Base-by-base conservation (phyloP, 495 filamentous ascomycete species). In the Cudoniella acicularis region DNA sequence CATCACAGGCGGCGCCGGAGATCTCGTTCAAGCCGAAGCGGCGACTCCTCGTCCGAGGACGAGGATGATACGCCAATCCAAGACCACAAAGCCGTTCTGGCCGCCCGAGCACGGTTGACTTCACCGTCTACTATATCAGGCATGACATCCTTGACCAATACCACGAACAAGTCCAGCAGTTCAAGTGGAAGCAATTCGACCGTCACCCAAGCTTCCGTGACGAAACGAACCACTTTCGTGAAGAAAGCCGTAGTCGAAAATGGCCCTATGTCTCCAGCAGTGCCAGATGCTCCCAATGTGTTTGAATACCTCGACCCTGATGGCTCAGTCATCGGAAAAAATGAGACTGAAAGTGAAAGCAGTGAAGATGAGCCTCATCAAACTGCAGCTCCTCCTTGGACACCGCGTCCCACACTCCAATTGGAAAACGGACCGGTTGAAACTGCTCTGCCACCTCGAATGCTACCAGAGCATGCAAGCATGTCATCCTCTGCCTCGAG, bases 111-210 rank as follows among this genome's bases (percentile, higher is more conserved):
- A 17, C 46, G 60, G 43, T 40, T 69, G 18, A 69, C 61, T n/a
- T 69, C 64, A 3, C 66, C 66, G 1, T 69, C 66, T 18, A 64
- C 60, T 23, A 45, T 69, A 0, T 69, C 66, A 9, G 52, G 41
- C n/a, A 56, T 66, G 2, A 69, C 66, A 6, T 49, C 65, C 11
- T 27, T 50, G 8, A 67, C 66, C n/a, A 59, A 48, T 2, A 22
- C 54, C 1, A 66, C 66, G 2, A 65, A 65, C 18, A 60, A 57
- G 8, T 73, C 73, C 4, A 65, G 64, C 27, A 61, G 64, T 24
- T 72, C 73, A 1, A 72, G 65, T 59, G 69, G 63, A 17, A 72
- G 72, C 54, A 65, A 67, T 26, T 70, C 70, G 16, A 72, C 74
- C 9, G 61, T 71, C 10, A 73, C 70, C 8, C 68, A 69, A 60